Evolutionary conservation across 73 alveolate genomes (phyloP).

Genomic region (Paramecium pentaurelia): DNA sequence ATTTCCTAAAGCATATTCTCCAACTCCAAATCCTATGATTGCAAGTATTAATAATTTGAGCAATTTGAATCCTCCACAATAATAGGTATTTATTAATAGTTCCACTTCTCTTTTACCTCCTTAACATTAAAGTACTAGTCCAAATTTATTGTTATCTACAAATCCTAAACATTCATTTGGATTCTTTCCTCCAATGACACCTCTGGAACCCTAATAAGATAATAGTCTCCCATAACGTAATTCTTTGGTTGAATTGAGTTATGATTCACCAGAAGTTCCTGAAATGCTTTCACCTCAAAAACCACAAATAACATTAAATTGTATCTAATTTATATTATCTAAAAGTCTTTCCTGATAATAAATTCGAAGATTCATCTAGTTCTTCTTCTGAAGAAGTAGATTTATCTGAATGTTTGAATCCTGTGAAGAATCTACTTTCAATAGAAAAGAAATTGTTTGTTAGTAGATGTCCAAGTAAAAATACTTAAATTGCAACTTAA

Average conservation of each 20-base stretch:
- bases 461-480: background rate
- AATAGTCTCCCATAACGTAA: background rate
- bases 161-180: background rate
- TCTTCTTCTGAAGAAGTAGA: slow-evolving; percentile 5
- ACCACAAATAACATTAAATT: slow-evolving; percentile 1
- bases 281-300: background rate
- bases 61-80: background rate
- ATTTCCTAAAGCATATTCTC: background rate
- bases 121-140: background rate
- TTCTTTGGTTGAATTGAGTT: background rate
- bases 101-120: background rate
- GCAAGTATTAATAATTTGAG: background rate
- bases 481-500: background rate
- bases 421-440: slow-evolving; percentile 3
- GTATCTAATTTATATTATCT: background rate
- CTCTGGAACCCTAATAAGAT: background rate
- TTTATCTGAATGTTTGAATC: background rate
- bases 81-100: background rate
- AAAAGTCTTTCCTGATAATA: slow-evolving; percentile 34
- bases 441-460: slow-evolving; percentile 35
- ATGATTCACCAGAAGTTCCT: background rate
- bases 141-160: background rate
- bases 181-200: slow-evolving; percentile 8
- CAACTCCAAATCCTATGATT: background rate
- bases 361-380: background rate